Conservation (phyloP, 1,284 basidiomycete species). For the Inonotus hispidus region DNA sequence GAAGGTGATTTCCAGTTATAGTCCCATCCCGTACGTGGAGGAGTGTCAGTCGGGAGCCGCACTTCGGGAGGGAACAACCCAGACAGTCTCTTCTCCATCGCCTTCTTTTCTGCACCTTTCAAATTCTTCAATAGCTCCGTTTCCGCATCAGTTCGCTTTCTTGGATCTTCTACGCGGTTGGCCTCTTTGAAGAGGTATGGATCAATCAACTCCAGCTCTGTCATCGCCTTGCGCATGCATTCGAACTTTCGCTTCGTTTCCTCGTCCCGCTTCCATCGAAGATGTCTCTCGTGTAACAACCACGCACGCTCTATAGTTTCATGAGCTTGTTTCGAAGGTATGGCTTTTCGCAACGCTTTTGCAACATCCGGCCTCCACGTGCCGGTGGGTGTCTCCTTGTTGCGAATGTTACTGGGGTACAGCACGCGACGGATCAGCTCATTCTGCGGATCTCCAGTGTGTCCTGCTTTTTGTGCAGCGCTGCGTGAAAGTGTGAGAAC, state of each 20-base stretch:
- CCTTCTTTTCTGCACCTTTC: constrained; percentile 63
- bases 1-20: constrained; percentile 55
- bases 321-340: constrained; percentile 84
- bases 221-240: constrained; percentile 77
- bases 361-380: constrained; percentile 75
- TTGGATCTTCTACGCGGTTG: constrained; percentile 71
- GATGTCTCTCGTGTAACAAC: constrained; percentile 73
- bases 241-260: constrained; percentile 70
- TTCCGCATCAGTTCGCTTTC: constrained; percentile 54
- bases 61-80: constrained; percentile 83
- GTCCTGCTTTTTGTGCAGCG: constrained; percentile 21
- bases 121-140: constrained; percentile 53
- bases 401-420: constrained; percentile 72
- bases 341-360: constrained; percentile 64
- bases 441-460: constrained; percentile 51
- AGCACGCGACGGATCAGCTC: constrained; percentile 73
- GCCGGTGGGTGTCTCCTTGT: constrained; percentile 67
- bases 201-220: constrained; percentile 67
- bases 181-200: constrained; percentile 67
- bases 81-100: constrained; percentile 70
- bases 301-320: constrained; percentile 93
- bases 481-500: constrained; percentile 9
- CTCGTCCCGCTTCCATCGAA: constrained; percentile 61
- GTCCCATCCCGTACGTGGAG: constrained; percentile 69
- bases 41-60: constrained; percentile 73